Percentiles rank a stretch among this genome's conserved stretches.
Evolutionary conservation across 1,284 basidiomycete species (phyloP).

Genomic region (Laetiporus sulphureus): DNA sequence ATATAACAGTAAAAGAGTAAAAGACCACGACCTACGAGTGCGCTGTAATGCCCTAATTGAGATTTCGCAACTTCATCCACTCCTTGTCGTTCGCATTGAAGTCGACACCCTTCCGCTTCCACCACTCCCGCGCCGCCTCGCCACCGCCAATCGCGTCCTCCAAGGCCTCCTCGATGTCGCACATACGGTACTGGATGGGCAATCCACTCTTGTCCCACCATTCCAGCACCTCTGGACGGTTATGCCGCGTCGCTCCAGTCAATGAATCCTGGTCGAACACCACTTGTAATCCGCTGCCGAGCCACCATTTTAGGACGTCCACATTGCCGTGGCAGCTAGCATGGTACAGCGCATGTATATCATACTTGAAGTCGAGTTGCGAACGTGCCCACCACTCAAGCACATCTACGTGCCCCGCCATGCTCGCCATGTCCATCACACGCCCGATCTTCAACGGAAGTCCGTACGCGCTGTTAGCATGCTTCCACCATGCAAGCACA

Average conservation of each 20-base stretch:
- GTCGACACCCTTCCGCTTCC: constrained; percentile 70
- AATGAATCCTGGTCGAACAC: constrained; percentile 75
- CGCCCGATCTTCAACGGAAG: constrained; percentile 72
- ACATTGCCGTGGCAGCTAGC: constrained; percentile 76
- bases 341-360: constrained; percentile 65
- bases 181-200: constrained; percentile 75
- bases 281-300: constrained; percentile 65
- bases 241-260: constrained; percentile 71
- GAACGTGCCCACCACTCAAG: constrained; percentile 82
- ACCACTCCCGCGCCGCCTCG: constrained; percentile 66
- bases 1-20: too few relatives aligned
- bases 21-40: neutral
- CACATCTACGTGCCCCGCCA: constrained; percentile 59
- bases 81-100: constrained; percentile 75
- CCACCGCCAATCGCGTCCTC: constrained; percentile 78
- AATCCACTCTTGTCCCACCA: constrained; percentile 81
- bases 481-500: constrained; percentile 77
- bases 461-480: constrained; percentile 18
- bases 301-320: constrained; percentile 79
- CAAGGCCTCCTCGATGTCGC: constrained; percentile 80
- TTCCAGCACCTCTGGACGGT: constrained; percentile 72
- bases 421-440: constrained; percentile 75
- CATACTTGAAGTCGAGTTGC: constrained; percentile 68
- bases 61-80: constrained; percentile 73
- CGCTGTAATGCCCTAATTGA: constrained; percentile 35